phyloP scores from a whole-genome alignment of 495 filamentous ascomycete species.

The Aspergillus sparsus region DNA sequence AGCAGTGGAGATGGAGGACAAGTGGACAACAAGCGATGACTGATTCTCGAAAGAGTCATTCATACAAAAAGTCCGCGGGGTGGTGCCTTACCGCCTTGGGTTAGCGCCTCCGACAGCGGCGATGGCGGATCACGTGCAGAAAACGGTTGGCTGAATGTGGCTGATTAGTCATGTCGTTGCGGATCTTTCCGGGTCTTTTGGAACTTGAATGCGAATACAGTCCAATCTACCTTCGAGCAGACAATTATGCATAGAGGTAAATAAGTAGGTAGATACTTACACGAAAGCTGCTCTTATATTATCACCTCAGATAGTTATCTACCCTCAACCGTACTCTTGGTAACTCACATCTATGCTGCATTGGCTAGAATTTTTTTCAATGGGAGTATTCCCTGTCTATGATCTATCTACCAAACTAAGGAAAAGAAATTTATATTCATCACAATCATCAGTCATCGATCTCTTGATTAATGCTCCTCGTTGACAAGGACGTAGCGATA shows the following conservation, averaged over 20 bases:
- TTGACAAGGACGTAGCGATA: conserved; percentile 79
- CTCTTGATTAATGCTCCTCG: conserved; percentile 30
- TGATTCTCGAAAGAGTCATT: conserved; percentile 12
- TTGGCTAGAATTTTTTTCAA: too few species aligned
- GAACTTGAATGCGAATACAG: too few species aligned
- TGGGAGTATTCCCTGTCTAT: too few species aligned
- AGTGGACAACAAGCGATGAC: conserved; percentile 3
- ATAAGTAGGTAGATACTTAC: too few species aligned
- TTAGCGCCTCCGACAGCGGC: conserved; percentile 39
- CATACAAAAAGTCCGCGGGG: conserved; percentile 18
- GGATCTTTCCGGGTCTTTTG: too few species aligned
- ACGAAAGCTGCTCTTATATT: too few species aligned
- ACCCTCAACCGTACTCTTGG: too few species aligned
- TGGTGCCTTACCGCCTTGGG: conserved; percentile 7
- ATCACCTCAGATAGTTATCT: too few species aligned
- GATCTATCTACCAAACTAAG: too few species aligned
- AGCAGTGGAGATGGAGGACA: conserved; percentile 1
- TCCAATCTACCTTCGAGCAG: too few species aligned
- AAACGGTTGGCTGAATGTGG: conserved; percentile 4
- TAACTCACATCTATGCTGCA: too few species aligned
- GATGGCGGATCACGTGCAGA: conserved; percentile 24
- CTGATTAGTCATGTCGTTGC: conserved; percentile 3
- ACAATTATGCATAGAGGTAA: too few species aligned
- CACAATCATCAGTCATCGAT: neutral
- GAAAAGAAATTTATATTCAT: conserved; percentile 11